Percentiles rank a stretch among this genome's conserved stretches.
These are phyloP conservation scores for Collybiopsis luxurians DNA, from an alignment of 768 basidiomycete genomes.

Conservation along the genomic window DNA sequence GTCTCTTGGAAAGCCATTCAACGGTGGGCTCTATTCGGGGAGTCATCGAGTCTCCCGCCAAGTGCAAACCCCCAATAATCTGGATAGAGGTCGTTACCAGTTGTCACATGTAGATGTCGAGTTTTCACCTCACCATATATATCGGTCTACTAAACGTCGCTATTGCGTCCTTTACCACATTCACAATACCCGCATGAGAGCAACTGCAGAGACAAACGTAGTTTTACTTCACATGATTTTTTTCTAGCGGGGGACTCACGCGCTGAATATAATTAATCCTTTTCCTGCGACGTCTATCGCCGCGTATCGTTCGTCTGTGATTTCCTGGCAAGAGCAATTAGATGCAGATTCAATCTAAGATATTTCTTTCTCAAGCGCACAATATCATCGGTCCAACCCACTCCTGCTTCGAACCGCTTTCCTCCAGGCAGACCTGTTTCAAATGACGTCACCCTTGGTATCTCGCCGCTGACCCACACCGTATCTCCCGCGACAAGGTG, in stretches of 20 bases:
- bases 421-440: conserved; percentile 70
- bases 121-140: too few relatives aligned
- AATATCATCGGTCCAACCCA: conserved; percentile 12
- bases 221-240: not conserved
- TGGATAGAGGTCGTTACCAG: conserved; percentile 20
- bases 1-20: conserved; percentile 58
- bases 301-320: conserved; percentile 83
- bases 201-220: conserved; percentile 32
- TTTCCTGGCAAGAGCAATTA: conserved; percentile 42
- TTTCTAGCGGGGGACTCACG: conserved; percentile 44
- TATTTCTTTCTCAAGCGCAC: conserved; percentile 49
- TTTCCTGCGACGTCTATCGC: conserved; percentile 78
- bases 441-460: conserved; percentile 65
- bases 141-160: conserved; percentile 62
- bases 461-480: conserved; percentile 79
- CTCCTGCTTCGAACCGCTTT: conserved; percentile 51
- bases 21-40: conserved; percentile 68
- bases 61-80: conserved; percentile 82
- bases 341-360: not conserved
- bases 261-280: conserved; percentile 80
- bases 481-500: conserved; percentile 64
- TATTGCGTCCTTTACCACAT: conserved; percentile 74
- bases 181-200: conserved; percentile 83
- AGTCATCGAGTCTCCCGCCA: conserved; percentile 67
- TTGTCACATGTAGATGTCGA: too few relatives aligned